Conservation (phyloP, 1,284 basidiomycete genomes). For the Sphaerobolus stellatus region DNA sequence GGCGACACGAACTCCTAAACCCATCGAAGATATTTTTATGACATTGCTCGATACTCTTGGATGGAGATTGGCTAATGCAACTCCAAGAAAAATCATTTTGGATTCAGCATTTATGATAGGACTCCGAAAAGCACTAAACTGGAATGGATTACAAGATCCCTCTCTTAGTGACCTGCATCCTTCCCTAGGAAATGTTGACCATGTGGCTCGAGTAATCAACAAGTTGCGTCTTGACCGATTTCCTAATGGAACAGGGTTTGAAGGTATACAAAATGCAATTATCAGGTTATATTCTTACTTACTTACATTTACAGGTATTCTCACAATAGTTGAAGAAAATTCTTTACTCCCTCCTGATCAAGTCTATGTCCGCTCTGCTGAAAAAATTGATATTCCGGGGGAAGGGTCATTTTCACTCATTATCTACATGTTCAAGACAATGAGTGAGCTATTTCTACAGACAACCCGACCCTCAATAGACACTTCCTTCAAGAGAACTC, state of each 20-base stretch:
- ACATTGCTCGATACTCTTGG: slow-evolving; percentile 15
- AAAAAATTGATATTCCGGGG: slow-evolving; percentile 5
- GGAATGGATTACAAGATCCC: slow-evolving; percentile 7
- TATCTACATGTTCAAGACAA: slow-evolving; percentile 23
- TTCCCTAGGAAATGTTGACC: slow-evolving; percentile 26
- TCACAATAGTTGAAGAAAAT: background rate
- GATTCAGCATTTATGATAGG: slow-evolving; percentile 24
- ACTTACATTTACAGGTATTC: background rate
- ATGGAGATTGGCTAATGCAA: slow-evolving; percentile 30
- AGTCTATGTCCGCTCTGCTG: slow-evolving; percentile 16
- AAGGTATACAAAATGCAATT: slow-evolving; percentile 19
- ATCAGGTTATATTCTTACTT: background rate
- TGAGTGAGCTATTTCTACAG: slow-evolving; percentile 20
- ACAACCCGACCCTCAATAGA: slow-evolving; percentile 22
- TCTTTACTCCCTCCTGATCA: background rate
- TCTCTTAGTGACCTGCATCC: slow-evolving; percentile 26
- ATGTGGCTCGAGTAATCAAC: slow-evolving; percentile 22
- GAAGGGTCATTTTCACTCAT: slow-evolving; percentile 15
- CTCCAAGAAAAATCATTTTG: slow-evolving; percentile 22
- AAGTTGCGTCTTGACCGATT: slow-evolving; percentile 16
- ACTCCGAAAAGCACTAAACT: slow-evolving; percentile 19
- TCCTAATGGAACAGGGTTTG: slow-evolving; percentile 24
- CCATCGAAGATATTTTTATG: slow-evolving; percentile 2
- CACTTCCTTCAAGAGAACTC: slow-evolving; percentile 25
- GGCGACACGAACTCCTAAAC: slow-evolving; percentile 13